A percentile compares a stretch with the other conserved stretches of the same genome.
phyloP scores from a whole-genome alignment of 352 stramenopile genomes.

The Pythium biforme region DNA sequence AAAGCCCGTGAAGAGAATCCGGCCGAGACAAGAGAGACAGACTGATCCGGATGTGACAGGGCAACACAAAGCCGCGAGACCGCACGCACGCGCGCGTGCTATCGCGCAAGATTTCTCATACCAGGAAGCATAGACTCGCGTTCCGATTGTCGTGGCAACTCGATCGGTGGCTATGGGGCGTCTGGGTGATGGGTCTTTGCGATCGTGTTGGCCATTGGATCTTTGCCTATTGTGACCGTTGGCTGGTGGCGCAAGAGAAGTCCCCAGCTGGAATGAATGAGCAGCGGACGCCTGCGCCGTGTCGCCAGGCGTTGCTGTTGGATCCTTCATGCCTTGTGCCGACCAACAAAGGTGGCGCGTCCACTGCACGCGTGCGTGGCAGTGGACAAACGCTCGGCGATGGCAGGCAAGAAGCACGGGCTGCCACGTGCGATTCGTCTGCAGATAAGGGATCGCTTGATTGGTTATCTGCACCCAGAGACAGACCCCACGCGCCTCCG shows the following conservation, averaged over 20 bases:
- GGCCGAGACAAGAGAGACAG: not conserved
- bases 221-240: not conserved
- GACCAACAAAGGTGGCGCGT: not conserved
- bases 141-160: not conserved
- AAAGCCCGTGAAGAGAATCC: not conserved
- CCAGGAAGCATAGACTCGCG: not conserved
- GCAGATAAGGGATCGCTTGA: not conserved
- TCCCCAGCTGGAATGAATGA: not conserved
- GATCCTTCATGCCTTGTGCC: not conserved
- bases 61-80: not conserved
- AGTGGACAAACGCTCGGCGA: not conserved
- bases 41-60: not conserved
- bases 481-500: slow-evolving; percentile 3
- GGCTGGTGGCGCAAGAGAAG: not conserved
- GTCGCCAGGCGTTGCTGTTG: not conserved
- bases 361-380: not conserved
- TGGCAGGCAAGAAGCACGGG: not conserved
- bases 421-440: slow-evolving; percentile 14
- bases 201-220: not conserved
- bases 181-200: not conserved
- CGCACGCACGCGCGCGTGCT: too few species aligned
- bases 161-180: not conserved
- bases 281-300: not conserved
- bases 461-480: slow-evolving; percentile 1
- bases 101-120: not conserved